These are phyloP conservation scores for Boletus subparvulus DNA, from an alignment of 768 basidiomycete species.

Conservation along the genomic window DNA sequence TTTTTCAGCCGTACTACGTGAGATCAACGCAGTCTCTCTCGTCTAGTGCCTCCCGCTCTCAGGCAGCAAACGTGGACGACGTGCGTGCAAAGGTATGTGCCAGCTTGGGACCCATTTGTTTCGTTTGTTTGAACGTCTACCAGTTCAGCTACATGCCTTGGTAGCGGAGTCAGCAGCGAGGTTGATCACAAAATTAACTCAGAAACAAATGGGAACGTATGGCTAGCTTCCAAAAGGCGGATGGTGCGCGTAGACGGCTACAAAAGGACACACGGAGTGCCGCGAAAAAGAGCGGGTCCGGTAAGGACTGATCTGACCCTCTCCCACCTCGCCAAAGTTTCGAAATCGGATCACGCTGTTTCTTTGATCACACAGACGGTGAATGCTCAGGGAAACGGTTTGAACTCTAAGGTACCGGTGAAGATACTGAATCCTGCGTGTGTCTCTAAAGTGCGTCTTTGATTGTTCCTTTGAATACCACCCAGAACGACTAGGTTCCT, in stretches of 20 bases:
- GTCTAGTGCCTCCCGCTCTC: slow-evolving; percentile 71
- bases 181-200: slow-evolving; percentile 23
- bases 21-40: slow-evolving; percentile 70
- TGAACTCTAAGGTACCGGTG: no score
- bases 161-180: slow-evolving; percentile 23
- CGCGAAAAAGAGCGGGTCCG: no score
- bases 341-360: not conserved
- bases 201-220: slow-evolving; percentile 28
- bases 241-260: slow-evolving; percentile 18
- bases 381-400: no score
- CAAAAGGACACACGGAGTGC: slow-evolving; percentile 15
- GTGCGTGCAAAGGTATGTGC: slow-evolving; percentile 60
- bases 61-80: slow-evolving; percentile 72
- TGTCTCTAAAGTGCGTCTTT: no score
- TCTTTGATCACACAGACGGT: no score
- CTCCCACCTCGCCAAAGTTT: no score
- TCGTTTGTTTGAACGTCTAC: not conserved
- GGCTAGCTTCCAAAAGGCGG: slow-evolving; percentile 18
- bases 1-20: slow-evolving; percentile 57
- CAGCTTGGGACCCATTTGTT: not conserved
- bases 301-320: no score
- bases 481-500: no score
- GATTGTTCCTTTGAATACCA: no score
- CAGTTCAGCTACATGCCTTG: slow-evolving; percentile 27
- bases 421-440: no score